These are phyloP conservation scores for Pichiaceae sp. DNA, from an alignment of 1,139 yeast genomes.

Conservation along the genomic window DNA sequence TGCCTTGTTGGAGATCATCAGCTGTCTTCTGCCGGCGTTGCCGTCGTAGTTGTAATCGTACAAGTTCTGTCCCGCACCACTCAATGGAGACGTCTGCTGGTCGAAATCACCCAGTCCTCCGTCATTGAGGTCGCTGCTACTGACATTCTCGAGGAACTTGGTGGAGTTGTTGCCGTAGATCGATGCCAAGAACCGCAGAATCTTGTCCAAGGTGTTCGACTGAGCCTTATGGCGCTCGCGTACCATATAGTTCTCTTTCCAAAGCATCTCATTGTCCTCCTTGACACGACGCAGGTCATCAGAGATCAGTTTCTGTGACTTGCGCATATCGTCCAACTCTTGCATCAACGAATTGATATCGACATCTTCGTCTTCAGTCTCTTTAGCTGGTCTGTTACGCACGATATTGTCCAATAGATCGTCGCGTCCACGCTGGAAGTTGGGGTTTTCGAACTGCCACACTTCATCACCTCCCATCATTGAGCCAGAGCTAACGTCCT, in stretches of 20 bases:
- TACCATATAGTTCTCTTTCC: slow-evolving; percentile 82
- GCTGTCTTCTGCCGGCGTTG: slow-evolving; percentile 5
- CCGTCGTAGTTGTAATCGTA: slow-evolving; percentile 3
- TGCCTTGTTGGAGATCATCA: slow-evolving; percentile 22
- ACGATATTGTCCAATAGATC: slow-evolving; percentile 66
- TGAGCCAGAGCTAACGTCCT: slow-evolving; percentile 63
- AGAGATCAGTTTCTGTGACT: slow-evolving; percentile 70
- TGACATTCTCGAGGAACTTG: slow-evolving; percentile 28
- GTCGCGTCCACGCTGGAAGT: slow-evolving; percentile 43
- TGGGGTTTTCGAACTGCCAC: slow-evolving; percentile 83
- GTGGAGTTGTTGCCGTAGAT: slow-evolving; percentile 61
- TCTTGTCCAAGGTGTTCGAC: slow-evolving; percentile 80
- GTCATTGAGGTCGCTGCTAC: neutral
- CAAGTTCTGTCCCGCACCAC: slow-evolving; percentile 1
- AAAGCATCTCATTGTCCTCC: slow-evolving; percentile 79
- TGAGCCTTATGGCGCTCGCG: slow-evolving; percentile 83
- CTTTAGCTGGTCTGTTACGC: slow-evolving; percentile 32
- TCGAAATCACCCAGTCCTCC: neutral
- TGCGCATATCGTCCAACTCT: slow-evolving; percentile 70
- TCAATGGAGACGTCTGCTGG: neutral
- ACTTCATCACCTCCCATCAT: slow-evolving; percentile 47
- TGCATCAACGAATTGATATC: slow-evolving; percentile 51
- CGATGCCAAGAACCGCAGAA: slow-evolving; percentile 77
- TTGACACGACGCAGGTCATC: slow-evolving; percentile 78
- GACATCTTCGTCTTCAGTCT: slow-evolving; percentile 37